Base-by-base conservation (phyloP, 2,329 filamentous ascomycete species). In the Pestalotiopsis sp. region DNA sequence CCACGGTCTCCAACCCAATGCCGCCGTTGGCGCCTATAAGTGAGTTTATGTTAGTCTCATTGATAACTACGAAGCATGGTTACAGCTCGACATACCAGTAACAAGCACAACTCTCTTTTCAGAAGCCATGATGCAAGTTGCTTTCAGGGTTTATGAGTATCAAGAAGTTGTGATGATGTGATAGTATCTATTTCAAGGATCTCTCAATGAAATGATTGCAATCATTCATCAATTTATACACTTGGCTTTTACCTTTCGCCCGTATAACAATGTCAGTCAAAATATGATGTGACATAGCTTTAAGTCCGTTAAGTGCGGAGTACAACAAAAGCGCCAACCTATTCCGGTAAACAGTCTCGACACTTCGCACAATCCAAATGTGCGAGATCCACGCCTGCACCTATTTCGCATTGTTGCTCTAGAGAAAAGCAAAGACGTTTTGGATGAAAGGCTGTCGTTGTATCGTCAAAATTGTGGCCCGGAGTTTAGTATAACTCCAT, bases 1-100 rank as follows among this genome's bases (percentile, higher is more conserved):
- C 64, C 38, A 79, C 79, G 4, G 83, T 77, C 67, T 82, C 83
- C 68, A 81, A 80, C 38, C 85, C 84, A 38, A 86, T 84, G 66
- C 85, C 84, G 67, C 79, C 80, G 71, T 84, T 86, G 45, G 79
- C 82, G 68, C 79, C 80, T 80, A 66, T 59, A 55, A 36, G n/a
- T 67, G 25, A 58, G 23, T 49, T 27, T 36, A 9, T 64, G 58
- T 45, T 49, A 13, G 39, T 25, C 23, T 27, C 11, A 59, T 57
- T 17, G n/a, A 14, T 49, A 49, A 14, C n/a, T 14, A 31, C 25
- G 23, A 39, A 3, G 25, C 23, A 49, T 49, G 20, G 31, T 55
- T 27, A 27, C 58, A 27, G 57, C 6, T 12, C 20, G 23, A 69
- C 73, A 64, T 66, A 77, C 77, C 77, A 6, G 78, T 80, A 52